These are phyloP conservation scores for Rhizophora mangle DNA, from an alignment of 345 rosid species.

Conservation along the genomic window DNA sequence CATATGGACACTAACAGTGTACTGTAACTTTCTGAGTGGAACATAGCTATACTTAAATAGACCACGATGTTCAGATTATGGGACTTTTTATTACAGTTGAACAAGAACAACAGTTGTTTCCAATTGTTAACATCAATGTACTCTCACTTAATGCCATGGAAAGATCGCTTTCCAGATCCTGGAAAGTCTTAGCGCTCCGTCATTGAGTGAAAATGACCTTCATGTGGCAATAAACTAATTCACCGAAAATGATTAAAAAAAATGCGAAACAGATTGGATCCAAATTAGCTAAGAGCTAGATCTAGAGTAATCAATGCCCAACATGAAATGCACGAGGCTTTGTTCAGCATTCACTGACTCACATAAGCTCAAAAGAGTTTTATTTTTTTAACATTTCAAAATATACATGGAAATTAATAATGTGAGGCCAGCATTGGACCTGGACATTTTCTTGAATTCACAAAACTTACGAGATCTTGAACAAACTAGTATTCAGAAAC, in stretches of 20 bases:
- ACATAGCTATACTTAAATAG: conserved; percentile 26
- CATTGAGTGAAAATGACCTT: not conserved
- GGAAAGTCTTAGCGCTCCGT: too few relatives aligned
- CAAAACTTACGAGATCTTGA: not conserved
- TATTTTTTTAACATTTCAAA: too few relatives aligned
- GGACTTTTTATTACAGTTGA: not conserved
- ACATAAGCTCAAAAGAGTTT: not conserved
- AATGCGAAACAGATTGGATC: too few relatives aligned
- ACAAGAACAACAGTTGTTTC: too few relatives aligned
- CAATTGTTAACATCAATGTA: too few relatives aligned
- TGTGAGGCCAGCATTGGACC: too few relatives aligned
- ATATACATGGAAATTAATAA: too few relatives aligned
- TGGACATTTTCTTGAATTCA: too few relatives aligned
- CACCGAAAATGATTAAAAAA: too few relatives aligned
- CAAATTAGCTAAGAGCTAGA: too few relatives aligned
- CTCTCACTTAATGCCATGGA: too few relatives aligned
- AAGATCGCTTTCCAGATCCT: too few relatives aligned
- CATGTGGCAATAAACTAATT: not conserved
- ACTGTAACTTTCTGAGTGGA: conserved; percentile 14
- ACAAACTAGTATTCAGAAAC: not conserved
- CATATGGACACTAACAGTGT: not conserved
- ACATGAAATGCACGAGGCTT: not conserved
- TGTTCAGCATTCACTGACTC: conserved; percentile 8
- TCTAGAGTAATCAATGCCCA: not conserved
- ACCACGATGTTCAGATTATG: not conserved